Evolutionary conservation across 202 grass and related monocot species (phyloP), one percentile per base, ranked within the genome.

Genomic region (Brachypodium distachyon): DNA sequence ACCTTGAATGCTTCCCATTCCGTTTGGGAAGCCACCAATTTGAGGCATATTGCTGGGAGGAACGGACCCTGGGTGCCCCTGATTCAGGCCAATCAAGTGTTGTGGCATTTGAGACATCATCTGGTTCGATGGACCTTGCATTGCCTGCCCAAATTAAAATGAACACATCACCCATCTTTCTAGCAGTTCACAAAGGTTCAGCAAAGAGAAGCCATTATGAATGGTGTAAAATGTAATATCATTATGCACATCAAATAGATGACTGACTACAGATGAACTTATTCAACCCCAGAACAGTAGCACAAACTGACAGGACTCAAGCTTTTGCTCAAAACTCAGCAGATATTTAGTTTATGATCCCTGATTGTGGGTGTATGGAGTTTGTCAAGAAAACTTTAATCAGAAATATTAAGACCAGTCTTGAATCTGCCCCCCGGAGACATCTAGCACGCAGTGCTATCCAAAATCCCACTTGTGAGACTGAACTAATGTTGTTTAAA

Each of bases 61-160:
- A 61, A 58, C 61, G 21, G 87, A 44, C 17, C 87, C 87, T 4
- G 80, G 66, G 69, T 99, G 90, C 55, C 86, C 85, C 75, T 89
- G 91, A 83, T 92, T 99, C 70, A 90, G 49, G 31, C 87, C 83
- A 76, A 95, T 87, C 87, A 99, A 61, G 48, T 92, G 91, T 27
- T 92, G 91, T 21, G 87, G 84, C 91, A 97, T 87, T 83, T 86
- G 84, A 71, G 92, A 51, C 82, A 86, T 90, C 81, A 93, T 93
- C 81, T 90, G 91, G 79, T 67, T 89, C 63, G 86, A 83, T 7
- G 80, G 81, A 70, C 88, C 88, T 84, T 97, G 94, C 89, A 97
- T 85, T 81, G 87, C 87, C 89, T 97, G 68, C 53, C 38, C 54
- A 81, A 14, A 82, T 59, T 32, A 79, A 43, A 77, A 62, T 72